Evolutionary conservation across 1,284 basidiomycete genomes (phyloP).

Genomic region (Rhodotorula sp.): DNA sequence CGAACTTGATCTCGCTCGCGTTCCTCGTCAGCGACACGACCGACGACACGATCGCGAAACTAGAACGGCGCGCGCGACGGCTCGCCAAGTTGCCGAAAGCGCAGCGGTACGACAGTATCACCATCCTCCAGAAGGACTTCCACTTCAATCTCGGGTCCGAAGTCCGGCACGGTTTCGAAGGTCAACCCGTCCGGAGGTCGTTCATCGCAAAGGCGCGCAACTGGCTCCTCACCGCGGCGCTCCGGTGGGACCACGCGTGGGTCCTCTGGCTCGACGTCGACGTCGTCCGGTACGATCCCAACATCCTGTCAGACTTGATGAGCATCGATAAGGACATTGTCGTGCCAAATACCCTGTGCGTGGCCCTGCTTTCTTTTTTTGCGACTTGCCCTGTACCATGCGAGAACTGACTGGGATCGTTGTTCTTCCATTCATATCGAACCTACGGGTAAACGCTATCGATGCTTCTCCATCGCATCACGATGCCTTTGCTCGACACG

Average conservation of each 20-base stretch:
- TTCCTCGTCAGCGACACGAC: slow-evolving; percentile 36
- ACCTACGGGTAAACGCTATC: not conserved
- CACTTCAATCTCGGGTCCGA: slow-evolving; percentile 24
- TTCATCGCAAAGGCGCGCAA: slow-evolving; percentile 35
- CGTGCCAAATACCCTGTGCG: slow-evolving; percentile 31
- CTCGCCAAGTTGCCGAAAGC: slow-evolving; percentile 1
- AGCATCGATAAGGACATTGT: slow-evolving; percentile 32
- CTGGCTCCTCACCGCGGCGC: slow-evolving; percentile 20
- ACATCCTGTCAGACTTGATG: slow-evolving; percentile 35
- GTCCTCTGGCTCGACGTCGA: slow-evolving; percentile 39
- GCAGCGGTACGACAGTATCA: slow-evolving; percentile 25
- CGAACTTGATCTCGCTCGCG: slow-evolving; percentile 33
- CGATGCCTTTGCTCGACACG: not conserved
- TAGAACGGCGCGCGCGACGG: slow-evolving; percentile 12
- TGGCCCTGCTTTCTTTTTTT: not conserved
- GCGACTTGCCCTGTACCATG: not conserved
- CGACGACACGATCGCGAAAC: slow-evolving; percentile 29
- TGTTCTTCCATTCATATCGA: too few species aligned
- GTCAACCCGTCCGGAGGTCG: slow-evolving; percentile 30
- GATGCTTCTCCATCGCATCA: not conserved
- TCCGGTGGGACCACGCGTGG: slow-evolving; percentile 27
- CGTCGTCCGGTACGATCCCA: slow-evolving; percentile 33
- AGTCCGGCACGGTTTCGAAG: slow-evolving; percentile 31
- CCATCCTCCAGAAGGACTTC: slow-evolving; percentile 31
- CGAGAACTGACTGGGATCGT: too few species aligned